These are phyloP conservation scores for Dillenia suffruticosa DNA, from an alignment of 164 flowering plant genomes.

Conservation along the genomic window DNA sequence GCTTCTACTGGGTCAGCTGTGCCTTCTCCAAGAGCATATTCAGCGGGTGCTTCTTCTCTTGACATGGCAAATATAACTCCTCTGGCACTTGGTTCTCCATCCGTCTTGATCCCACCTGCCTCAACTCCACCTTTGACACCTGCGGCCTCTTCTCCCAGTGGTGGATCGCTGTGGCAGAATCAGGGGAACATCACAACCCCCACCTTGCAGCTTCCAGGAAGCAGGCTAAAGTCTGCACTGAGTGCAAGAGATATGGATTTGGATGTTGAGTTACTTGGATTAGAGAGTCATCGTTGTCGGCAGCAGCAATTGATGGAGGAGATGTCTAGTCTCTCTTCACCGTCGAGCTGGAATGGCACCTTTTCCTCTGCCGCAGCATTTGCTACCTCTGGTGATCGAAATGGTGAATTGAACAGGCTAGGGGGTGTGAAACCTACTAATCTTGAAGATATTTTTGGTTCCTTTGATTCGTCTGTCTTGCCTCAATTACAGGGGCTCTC, in stretches of 20 bases:
- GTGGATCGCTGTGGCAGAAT: slow-evolving; percentile 44
- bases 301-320: slow-evolving; percentile 41
- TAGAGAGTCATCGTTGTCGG: slow-evolving; percentile 22
- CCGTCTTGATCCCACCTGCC: slow-evolving; percentile 26
- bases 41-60: slow-evolving; percentile 16
- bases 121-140: slow-evolving; percentile 54
- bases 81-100: slow-evolving; percentile 41
- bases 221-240: slow-evolving; percentile 38
- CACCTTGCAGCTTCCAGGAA: slow-evolving; percentile 39
- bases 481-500: slow-evolving; percentile 53
- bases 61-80: slow-evolving; percentile 40
- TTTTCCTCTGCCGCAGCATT: slow-evolving; percentile 19
- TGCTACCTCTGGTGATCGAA: slow-evolving; percentile 23
- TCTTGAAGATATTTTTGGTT: slow-evolving; percentile 59
- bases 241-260: slow-evolving; percentile 45
- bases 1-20: slow-evolving; percentile 54
- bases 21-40: slow-evolving; percentile 43
- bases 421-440: slow-evolving; percentile 61
- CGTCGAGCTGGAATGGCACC: slow-evolving; percentile 37
- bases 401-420: slow-evolving; percentile 25
- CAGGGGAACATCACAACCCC: slow-evolving; percentile 29
- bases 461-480: slow-evolving; percentile 44
- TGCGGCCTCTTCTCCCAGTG: slow-evolving; percentile 38
- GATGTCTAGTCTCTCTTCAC: slow-evolving; percentile 41
- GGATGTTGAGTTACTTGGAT: slow-evolving; percentile 30